Conservation (phyloP, 2,329 filamentous ascomycete species). For the Aspergillus novofumigatus region DNA sequence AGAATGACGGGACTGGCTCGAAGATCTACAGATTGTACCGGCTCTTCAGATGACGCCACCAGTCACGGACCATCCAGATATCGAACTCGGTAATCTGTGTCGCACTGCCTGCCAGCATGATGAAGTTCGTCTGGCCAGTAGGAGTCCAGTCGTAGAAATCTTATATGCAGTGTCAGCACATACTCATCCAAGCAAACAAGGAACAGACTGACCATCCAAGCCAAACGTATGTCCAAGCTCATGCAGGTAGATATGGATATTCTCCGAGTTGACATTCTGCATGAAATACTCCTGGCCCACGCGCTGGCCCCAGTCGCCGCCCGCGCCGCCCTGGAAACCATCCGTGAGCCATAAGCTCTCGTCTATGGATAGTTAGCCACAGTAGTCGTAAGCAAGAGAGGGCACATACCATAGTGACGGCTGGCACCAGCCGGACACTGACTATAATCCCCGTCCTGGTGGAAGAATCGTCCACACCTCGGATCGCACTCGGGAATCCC, state of each 20-base stretch:
- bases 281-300: slow-evolving; percentile 13
- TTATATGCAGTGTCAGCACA: neutral
- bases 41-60: slow-evolving; percentile 14
- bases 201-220: slow-evolving; percentile 7
- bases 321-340: slow-evolving; percentile 12
- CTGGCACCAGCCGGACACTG: slow-evolving; percentile 5
- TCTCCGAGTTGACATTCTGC: slow-evolving; percentile 6
- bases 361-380: neutral
- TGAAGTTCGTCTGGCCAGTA: slow-evolving; percentile 9
- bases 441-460: slow-evolving; percentile 12
- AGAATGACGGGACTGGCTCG: no score
- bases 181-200: no score
- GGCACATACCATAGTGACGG: slow-evolving; percentile 10
- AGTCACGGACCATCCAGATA: slow-evolving; percentile 14
- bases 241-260: slow-evolving; percentile 14
- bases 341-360: slow-evolving; percentile 16
- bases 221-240: slow-evolving; percentile 15
- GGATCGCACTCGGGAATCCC: slow-evolving; percentile 11
- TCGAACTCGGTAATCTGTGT: slow-evolving; percentile 15
- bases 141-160: slow-evolving; percentile 17
- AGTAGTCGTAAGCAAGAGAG: accelerated
- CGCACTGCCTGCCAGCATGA: slow-evolving; percentile 14
- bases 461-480: slow-evolving; percentile 13
- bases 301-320: slow-evolving; percentile 16
- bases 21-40: slow-evolving; percentile 8